Conservation (phyloP, 352 stramenopile species). For the Globisporangium nodosum region DNA sequence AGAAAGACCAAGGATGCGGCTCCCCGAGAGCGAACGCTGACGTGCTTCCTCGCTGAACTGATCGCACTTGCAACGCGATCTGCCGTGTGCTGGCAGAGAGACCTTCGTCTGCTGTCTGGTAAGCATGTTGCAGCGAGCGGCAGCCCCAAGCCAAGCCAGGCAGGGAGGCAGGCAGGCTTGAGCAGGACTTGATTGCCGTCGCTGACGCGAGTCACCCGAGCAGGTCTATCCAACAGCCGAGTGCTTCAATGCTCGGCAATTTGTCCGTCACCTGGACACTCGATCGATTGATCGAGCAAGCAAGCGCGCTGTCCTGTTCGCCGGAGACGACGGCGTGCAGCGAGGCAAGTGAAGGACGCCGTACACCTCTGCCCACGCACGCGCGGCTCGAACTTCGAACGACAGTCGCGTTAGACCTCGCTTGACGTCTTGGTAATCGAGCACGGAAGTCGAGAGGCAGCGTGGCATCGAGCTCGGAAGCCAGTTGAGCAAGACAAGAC, state of each 20-base stretch:
- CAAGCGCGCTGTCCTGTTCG: neutral
- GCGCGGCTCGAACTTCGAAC: neutral
- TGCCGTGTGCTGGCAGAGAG: neutral
- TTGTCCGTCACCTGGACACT: neutral
- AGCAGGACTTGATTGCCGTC: neutral
- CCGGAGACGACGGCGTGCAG: no score
- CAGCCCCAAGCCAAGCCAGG: neutral
- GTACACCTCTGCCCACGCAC: neutral
- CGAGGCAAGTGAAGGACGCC: no score
- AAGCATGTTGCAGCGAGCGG: neutral
- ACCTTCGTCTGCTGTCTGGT: neutral
- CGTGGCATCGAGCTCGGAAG: neutral
- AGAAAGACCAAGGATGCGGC: neutral
- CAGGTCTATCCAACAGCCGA: neutral
- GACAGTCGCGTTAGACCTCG: neutral
- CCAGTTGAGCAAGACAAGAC: neutral
- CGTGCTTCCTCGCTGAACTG: neutral
- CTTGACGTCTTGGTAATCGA: neutral
- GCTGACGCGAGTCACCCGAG: neutral
- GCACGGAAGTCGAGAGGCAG: no score
- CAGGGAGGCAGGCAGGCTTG: neutral
- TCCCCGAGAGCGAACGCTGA: neutral
- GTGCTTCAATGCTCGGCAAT: neutral
- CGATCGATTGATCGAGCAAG: no score
- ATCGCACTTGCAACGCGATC: neutral